These are phyloP conservation scores for Taphrina flavorubra DNA, from an alignment of 1,139 yeast species.

Conservation along the genomic window DNA sequence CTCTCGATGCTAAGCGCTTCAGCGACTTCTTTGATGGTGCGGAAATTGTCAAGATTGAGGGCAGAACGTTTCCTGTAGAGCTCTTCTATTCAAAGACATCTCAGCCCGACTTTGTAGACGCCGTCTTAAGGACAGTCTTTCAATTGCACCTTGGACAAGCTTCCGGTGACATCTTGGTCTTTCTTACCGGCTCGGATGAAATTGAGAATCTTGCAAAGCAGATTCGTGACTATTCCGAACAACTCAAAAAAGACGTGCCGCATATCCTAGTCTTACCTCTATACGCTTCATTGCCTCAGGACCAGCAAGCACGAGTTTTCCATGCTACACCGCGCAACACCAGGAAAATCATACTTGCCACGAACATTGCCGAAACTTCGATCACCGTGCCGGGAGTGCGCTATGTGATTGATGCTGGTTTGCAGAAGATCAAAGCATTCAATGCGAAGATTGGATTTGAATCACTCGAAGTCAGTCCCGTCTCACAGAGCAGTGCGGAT, in stretches of 20 bases:
- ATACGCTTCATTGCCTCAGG: conserved; percentile 90
- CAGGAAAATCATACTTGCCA: conserved; percentile 85
- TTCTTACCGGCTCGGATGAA: conserved; percentile 96
- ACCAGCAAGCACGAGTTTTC: conserved; percentile 79
- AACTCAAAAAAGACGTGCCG: conserved; percentile 51
- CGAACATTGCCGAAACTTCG: conserved; percentile 97
- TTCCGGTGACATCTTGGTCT: conserved; percentile 84
- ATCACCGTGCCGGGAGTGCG: conserved; percentile 95
- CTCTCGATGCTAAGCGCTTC: conserved; percentile 90
- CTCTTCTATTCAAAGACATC: conserved; percentile 65
- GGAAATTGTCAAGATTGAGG: conserved; percentile 83
- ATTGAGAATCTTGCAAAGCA: conserved; percentile 81
- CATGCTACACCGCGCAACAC: conserved; percentile 62
- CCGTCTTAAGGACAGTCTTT: conserved; percentile 71
- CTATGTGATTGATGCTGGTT: conserved; percentile 89
- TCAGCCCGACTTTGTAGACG: conserved; percentile 82
- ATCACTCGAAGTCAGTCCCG: conserved; percentile 85
- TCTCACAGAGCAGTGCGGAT: conserved; percentile 91
- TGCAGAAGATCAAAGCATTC: conserved; percentile 77
- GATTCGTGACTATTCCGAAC: conserved; percentile 65
- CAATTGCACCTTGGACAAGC: conserved; percentile 80
- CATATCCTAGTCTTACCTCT: conserved; percentile 76
- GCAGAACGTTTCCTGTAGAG: conserved; percentile 84
- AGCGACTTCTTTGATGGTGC: conserved; percentile 77
- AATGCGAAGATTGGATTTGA: conserved; percentile 61